phyloP scores from a whole-genome alignment of 73 alveolate species.

The Paramecium sexaurelia region DNA sequence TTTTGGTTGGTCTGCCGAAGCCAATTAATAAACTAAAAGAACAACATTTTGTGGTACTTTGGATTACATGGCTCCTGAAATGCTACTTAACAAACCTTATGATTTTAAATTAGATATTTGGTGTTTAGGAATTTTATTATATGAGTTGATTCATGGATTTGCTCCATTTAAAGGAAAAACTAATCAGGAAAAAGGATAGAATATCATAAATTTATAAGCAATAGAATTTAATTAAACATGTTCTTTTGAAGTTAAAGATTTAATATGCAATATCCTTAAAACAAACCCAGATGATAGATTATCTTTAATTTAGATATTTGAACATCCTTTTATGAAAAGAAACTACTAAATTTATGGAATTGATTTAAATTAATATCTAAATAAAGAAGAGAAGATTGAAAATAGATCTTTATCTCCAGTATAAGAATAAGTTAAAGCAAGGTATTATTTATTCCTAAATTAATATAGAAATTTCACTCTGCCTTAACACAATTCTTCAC shows the following conservation, averaged over 20 bases:
- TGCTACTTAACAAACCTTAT: conserved; percentile 83
- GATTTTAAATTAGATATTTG: conserved; percentile 92
- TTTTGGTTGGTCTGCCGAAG: conserved; percentile 93
- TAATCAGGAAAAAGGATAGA: conserved; percentile 10
- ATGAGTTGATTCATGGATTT: conserved; percentile 89
- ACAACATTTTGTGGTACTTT: conserved; percentile 98
- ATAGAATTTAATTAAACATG: neutral
- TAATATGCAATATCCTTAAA: neutral
- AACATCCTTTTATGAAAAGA: conserved; percentile 40
- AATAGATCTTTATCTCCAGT: conserved; percentile 34
- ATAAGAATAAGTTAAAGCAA: neutral
- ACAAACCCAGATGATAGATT: conserved; percentile 14
- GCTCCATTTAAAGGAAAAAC: conserved; percentile 87
- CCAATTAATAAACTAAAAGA: conserved; percentile 73
- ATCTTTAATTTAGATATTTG: conserved; percentile 4
- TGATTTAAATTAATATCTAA: neutral
- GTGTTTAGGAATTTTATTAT: conserved; percentile 92
- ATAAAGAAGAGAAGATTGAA: neutral
- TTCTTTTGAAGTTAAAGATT: conserved; percentile 21
- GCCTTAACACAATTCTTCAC: neutral
- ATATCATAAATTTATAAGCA: neutral
- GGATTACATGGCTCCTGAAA: conserved; percentile 99
- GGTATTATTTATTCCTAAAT: neutral
- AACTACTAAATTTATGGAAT: neutral
- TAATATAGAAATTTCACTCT: neutral